Base-by-base conservation (phyloP, 352 stramenopile genomes). In the Phytophthora boehmeriae region DNA sequence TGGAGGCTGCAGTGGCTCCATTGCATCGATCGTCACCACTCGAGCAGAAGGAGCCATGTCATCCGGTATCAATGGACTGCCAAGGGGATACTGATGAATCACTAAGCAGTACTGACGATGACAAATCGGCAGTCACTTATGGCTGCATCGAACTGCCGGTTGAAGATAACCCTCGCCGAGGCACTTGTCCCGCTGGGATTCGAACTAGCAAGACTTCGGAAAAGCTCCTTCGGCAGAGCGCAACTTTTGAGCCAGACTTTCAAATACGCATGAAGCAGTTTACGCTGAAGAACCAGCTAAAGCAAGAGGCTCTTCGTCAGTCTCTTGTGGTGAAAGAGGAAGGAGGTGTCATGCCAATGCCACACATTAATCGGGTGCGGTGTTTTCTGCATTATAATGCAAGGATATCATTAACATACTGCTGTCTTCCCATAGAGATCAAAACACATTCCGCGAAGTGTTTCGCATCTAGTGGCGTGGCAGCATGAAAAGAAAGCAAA, bases 391-490 rank as follows among this genome's bases (percentile, higher is more conserved):
- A n/a, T 66, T 30, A n/a, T n/a, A n/a, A n/a, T n/a, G n/a, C n/a
- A n/a, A n/a, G n/a, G n/a, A n/a, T n/a, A 39, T n/a, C 14, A 39
- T n/a, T 39, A 14, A 39, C 8, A 39, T n/a, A 9, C 20, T 59
- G 20, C 30, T 32, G 36, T 10, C 25, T 30, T 30, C 25, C 4
- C 14, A 13, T 35, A 92, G 83, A 69, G 78, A 25, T 92, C 83
- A 22, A 89, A 87, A 47, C 60, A 62, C 8, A 82, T 92, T 16
- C 47, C 74, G 32, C 66, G 83, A 47, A 79, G 68, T 43, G 65
- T 92, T 16, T 79, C 82, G 5, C 83, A 92, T 48, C 61, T 92
- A 14, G 62, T 89, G 44, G 73, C 71, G 27, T 92, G 83, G 80
- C 76, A 89, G 8, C 44, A 75, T 11, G 73, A 87, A 38, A 88